Evolutionary conservation across 176 grass and related monocot species (phyloP).

Genomic region (Triticum dicoccoides): DNA sequence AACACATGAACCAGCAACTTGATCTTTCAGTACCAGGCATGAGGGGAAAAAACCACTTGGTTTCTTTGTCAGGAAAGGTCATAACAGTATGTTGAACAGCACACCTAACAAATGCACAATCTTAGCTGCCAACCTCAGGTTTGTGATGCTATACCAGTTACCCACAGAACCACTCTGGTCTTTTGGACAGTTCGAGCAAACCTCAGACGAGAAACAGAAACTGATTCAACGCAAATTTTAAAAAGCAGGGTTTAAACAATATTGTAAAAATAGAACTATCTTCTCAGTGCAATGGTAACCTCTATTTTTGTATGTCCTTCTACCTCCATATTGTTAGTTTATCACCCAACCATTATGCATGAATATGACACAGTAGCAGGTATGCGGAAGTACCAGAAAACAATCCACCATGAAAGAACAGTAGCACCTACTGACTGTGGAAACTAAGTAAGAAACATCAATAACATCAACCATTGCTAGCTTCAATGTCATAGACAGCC

Average conservation of each 20-base stretch:
- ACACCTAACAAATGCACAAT: neutral
- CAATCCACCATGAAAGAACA: neutral
- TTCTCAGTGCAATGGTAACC: neutral
- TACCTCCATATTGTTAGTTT: neutral
- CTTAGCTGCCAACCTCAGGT: neutral
- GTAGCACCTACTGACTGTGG: neutral
- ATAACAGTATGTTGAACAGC: neutral
- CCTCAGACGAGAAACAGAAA: neutral
- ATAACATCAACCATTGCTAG: neutral
- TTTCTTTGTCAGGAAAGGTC: neutral
- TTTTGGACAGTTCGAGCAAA: neutral
- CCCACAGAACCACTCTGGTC: neutral
- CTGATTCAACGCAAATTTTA: neutral
- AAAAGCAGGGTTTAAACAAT: neutral
- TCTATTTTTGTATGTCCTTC: neutral
- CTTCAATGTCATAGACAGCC: neutral
- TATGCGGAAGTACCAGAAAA: neutral
- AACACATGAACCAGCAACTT: neutral
- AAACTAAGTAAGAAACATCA: neutral
- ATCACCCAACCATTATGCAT: neutral
- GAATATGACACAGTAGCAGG: neutral
- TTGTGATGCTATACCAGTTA: neutral
- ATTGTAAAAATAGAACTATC: neutral
- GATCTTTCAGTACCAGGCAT: neutral
- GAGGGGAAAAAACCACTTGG: neutral